Evolutionary conservation across 108 stramenopile genomes (phyloP).

Genomic region (Skeletonema costatum): DNA sequence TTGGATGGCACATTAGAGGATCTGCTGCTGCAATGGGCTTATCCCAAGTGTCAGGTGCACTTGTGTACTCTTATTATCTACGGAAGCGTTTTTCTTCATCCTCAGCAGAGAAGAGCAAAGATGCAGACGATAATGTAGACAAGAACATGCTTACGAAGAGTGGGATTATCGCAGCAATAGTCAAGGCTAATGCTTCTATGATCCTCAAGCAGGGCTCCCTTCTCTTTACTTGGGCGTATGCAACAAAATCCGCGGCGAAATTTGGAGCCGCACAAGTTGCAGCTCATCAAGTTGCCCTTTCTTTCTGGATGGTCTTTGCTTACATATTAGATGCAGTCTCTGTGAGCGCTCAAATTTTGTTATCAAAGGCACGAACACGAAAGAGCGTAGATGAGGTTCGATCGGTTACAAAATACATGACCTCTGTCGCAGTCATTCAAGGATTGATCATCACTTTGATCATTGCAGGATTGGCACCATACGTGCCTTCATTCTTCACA

Average conservation of each 20-base stretch:
- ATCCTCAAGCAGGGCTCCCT: conserved; percentile 56
- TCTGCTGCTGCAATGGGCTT: conserved; percentile 82
- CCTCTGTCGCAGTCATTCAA: conserved; percentile 48
- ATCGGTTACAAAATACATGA: conserved; percentile 57
- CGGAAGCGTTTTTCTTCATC: conserved; percentile 44
- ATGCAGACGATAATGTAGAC: not conserved
- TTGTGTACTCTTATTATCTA: conserved; percentile 44
- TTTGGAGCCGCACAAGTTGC: conserved; percentile 63
- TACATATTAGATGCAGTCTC: conserved; percentile 57
- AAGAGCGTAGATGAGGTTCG: conserved; percentile 15
- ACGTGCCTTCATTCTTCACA: conserved; percentile 47
- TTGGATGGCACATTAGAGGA: conserved; percentile 63
- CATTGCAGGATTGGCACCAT: conserved; percentile 18
- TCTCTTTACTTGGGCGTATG: conserved; percentile 65
- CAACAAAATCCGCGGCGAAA: conserved; percentile 57
- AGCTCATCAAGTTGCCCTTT: conserved; percentile 68
- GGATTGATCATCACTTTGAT: conserved; percentile 34
- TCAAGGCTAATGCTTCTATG: conserved; percentile 66
- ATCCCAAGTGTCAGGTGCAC: conserved; percentile 53
- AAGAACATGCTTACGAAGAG: not conserved
- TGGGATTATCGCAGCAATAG: conserved; percentile 34
- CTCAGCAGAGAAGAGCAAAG: not conserved
- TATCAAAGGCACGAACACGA: conserved; percentile 31
- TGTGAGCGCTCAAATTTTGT: conserved; percentile 61
- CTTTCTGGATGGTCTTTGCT: conserved; percentile 62